Conservation (phyloP, 73 alveolate species). For the Paramecium caudatum region DNA sequence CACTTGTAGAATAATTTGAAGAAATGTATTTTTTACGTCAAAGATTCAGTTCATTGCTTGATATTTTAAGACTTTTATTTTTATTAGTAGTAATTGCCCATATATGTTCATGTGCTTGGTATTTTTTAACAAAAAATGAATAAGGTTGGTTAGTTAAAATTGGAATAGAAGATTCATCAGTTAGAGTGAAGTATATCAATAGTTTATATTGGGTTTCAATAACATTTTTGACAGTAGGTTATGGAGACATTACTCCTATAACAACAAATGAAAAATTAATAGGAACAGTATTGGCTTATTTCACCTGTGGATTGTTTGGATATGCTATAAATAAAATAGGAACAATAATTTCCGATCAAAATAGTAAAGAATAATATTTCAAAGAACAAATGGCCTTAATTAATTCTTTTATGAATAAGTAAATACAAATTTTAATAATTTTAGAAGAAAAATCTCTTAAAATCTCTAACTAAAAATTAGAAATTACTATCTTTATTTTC, state of each 20-base stretch:
- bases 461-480: no score
- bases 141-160: not conserved
- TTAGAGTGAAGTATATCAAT: not conserved
- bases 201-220: conserved; percentile 33
- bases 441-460: no score
- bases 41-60: not conserved
- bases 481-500: no score
- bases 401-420: no score
- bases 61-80: not conserved
- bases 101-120: not conserved
- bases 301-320: no score
- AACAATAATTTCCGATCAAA: no score
- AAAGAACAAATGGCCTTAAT: no score
- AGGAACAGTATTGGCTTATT: no score
- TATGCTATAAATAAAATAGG: no score
- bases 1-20: not conserved
- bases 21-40: not conserved
- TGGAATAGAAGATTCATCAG: not conserved
- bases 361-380: no score
- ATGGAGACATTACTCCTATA: conserved; percentile 62
- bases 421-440: no score
- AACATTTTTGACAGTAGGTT: conserved; percentile 53
- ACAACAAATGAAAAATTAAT: no score
- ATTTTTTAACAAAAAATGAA: not conserved
- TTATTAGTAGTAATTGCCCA: not conserved